phyloP scores from a whole-genome alignment of 306 rosid species.

The Morella rubra region DNA sequence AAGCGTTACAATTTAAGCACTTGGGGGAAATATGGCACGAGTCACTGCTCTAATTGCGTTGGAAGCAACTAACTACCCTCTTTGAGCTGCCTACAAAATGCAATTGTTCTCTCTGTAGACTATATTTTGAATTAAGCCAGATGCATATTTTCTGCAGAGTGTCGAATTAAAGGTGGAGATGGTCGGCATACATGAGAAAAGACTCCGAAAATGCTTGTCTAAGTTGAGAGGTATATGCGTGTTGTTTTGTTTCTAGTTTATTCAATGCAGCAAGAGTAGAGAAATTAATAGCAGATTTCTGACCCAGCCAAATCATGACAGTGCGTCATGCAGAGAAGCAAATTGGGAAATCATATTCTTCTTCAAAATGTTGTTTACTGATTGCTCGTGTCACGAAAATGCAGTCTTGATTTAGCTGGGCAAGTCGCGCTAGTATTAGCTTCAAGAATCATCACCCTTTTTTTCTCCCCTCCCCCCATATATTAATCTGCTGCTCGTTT shows the following conservation, averaged over 20 bases:
- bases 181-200: slow-evolving; percentile 86
- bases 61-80: not conserved
- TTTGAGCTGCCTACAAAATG: not conserved
- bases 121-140: not conserved
- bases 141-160: slow-evolving; percentile 40
- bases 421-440: not conserved
- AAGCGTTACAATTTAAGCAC: too few species aligned
- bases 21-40: not conserved
- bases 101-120: not conserved
- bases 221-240: slow-evolving; percentile 59
- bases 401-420: not conserved
- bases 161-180: slow-evolving; percentile 92
- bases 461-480: not conserved
- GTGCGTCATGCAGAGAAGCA: not conserved
- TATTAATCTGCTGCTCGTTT: not conserved
- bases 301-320: not conserved
- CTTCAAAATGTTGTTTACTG: not conserved
- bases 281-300: not conserved
- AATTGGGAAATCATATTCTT: not conserved
- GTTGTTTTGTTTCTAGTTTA: not conserved
- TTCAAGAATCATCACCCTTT: not conserved
- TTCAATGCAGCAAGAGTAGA: not conserved
- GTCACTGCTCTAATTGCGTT: not conserved
- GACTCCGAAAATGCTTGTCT: slow-evolving; percentile 76
- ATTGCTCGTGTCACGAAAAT: not conserved